A percentile compares a stretch with the other conserved stretches of the same genome.
These are phyloP conservation scores for Claviceps spartinae DNA, from an alignment of 2,329 filamentous ascomycete genomes.

Conservation along the genomic window DNA sequence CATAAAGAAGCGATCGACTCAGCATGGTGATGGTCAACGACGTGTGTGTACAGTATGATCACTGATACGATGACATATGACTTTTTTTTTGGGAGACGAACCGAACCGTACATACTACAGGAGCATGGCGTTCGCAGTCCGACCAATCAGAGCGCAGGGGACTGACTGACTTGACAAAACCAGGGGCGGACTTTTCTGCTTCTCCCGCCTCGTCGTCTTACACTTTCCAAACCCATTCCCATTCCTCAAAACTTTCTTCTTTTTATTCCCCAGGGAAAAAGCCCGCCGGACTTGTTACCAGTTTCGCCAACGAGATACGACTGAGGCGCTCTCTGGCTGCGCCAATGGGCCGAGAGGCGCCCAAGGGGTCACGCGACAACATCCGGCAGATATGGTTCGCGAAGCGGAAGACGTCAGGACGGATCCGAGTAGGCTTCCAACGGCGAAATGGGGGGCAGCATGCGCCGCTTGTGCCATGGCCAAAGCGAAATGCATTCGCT, in stretches of 20 bases:
- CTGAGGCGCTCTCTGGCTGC: neutral
- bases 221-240: neutral
- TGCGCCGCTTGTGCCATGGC: constrained; percentile 34
- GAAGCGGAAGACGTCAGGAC: constrained; percentile 1
- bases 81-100: constrained; percentile 1
- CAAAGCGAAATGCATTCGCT: constrained; percentile 37
- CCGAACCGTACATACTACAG: neutral
- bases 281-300: constrained; percentile 9
- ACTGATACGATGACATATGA: too few species aligned
- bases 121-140: neutral
- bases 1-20: too few species aligned
- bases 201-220: constrained; percentile 1
- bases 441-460: constrained; percentile 35
- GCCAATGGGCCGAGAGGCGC: neutral
- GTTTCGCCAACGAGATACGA: neutral
- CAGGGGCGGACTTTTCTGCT: constrained; percentile 8
- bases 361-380: neutral
- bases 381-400: constrained; percentile 1
- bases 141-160: constrained; percentile 6
- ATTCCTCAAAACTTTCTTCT: neutral
- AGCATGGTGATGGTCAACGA: too few species aligned
- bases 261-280: constrained; percentile 4
- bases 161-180: neutral
- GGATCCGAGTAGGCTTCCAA: constrained; percentile 19
- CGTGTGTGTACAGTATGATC: too few species aligned